These are phyloP conservation scores for Kuraishia capsulata DNA, from an alignment of 805 yeast genomes.

Conservation along the genomic window DNA sequence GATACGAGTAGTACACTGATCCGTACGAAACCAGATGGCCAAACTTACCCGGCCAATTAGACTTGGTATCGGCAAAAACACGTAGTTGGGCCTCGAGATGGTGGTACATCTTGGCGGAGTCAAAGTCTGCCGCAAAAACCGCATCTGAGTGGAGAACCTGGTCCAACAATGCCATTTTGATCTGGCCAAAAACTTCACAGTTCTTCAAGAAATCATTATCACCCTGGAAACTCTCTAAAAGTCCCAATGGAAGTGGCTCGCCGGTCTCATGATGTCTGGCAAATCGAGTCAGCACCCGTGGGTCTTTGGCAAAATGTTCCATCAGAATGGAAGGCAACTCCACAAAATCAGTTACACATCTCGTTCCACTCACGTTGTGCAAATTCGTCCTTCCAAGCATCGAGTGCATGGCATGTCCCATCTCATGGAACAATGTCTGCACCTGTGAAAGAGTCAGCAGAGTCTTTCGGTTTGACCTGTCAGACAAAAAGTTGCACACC, in stretches of 20 bases:
- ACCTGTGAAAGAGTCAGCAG: slow-evolving; percentile 68
- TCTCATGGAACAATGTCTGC: slow-evolving; percentile 92
- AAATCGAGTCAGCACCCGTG: slow-evolving; percentile 61
- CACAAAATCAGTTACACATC: slow-evolving; percentile 94
- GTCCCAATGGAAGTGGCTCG: slow-evolving; percentile 40
- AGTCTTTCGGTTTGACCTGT: slow-evolving; percentile 32
- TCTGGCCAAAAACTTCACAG: slow-evolving; percentile 78
- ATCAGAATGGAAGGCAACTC: slow-evolving; percentile 93
- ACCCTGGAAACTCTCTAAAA: slow-evolving; percentile 41
- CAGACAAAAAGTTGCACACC: slow-evolving; percentile 67
- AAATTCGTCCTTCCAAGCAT: slow-evolving; percentile 88
- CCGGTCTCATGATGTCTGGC: slow-evolving; percentile 68
- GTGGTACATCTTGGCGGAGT: slow-evolving; percentile 58
- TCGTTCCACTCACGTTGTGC: slow-evolving; percentile 89
- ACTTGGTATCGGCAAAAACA: slow-evolving; percentile 57
- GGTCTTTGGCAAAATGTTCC: slow-evolving; percentile 86
- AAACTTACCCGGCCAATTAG: slow-evolving; percentile 91
- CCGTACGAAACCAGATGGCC: slow-evolving; percentile 93
- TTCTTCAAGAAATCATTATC: slow-evolving; percentile 46
- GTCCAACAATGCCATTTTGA: slow-evolving; percentile 84
- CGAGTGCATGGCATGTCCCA: slow-evolving; percentile 99
- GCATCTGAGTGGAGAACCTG: slow-evolving; percentile 57
- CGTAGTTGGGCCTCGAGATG: slow-evolving; percentile 47
- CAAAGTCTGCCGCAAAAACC: slow-evolving; percentile 33
- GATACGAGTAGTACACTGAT: slow-evolving; percentile 84